phyloP scores from a whole-genome alignment of 768 basidiomycete species.

The Termitomyces heimii region DNA sequence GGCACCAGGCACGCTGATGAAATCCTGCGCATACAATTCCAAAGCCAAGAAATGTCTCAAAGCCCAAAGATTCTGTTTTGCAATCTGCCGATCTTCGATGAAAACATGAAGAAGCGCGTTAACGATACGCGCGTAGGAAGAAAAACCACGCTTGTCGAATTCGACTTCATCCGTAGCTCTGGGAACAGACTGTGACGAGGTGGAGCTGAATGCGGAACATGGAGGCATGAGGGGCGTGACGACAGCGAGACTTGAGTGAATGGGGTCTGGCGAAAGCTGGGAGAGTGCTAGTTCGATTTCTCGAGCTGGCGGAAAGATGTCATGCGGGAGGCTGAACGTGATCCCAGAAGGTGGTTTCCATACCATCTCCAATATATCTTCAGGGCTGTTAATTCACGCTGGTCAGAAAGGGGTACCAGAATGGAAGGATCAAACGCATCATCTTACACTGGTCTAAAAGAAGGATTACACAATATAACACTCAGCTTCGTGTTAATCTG shows the following conservation, averaged over 20 bases:
- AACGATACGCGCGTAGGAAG: slow-evolving; percentile 59
- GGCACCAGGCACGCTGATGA: slow-evolving; percentile 43
- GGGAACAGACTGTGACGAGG: slow-evolving; percentile 8
- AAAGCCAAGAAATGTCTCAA: slow-evolving; percentile 67
- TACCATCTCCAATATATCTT: slow-evolving; percentile 36
- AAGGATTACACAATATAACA: slow-evolving; percentile 34
- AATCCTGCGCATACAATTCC: slow-evolving; percentile 57
- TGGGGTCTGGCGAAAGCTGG: slow-evolving; percentile 37
- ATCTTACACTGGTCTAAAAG: slow-evolving; percentile 29
- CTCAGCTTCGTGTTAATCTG: slow-evolving; percentile 38
- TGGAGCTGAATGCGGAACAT: slow-evolving; percentile 6
- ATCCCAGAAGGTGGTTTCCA: slow-evolving; percentile 29
- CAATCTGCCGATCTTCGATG: slow-evolving; percentile 51
- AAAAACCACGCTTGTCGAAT: slow-evolving; percentile 48
- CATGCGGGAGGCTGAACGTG: slow-evolving; percentile 32
- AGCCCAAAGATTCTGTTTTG: slow-evolving; percentile 56
- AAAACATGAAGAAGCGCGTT: slow-evolving; percentile 52
- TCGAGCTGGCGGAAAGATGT: slow-evolving; percentile 45
- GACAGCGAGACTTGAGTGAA: slow-evolving; percentile 52
- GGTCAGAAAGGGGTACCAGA: background rate
- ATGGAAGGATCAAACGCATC: background rate
- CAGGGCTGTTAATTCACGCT: slow-evolving; percentile 28
- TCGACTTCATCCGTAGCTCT: background rate
- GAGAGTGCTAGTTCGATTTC: slow-evolving; percentile 44
- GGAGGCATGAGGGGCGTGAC: slow-evolving; percentile 56